phyloP scores from a whole-genome alignment of 306 rosid species.

The Malus sylvestris region DNA sequence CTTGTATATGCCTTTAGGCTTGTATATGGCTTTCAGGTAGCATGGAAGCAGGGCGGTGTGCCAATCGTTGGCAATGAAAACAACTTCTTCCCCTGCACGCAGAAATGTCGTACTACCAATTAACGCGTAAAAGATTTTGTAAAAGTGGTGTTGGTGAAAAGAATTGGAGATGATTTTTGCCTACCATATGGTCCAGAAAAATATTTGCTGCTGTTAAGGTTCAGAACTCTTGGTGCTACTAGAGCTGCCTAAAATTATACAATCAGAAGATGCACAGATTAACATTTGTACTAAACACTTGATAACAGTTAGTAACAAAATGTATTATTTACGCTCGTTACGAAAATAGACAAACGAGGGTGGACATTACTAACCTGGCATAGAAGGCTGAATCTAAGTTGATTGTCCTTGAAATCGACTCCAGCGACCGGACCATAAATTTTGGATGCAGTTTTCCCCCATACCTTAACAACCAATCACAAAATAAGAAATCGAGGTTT shows the following conservation, averaged over 20 bases:
- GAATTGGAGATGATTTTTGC: constrained; percentile 1
- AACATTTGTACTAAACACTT: neutral
- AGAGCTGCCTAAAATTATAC: constrained; percentile 53
- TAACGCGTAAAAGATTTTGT: neutral
- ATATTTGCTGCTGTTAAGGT: constrained; percentile 41
- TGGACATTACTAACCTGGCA: constrained; percentile 42
- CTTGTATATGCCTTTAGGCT: constrained; percentile 43
- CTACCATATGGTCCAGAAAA: constrained; percentile 77
- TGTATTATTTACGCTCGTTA: too few relatives aligned
- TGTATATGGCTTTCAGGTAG: constrained; percentile 57
- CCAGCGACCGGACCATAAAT: constrained; percentile 61
- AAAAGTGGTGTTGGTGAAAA: neutral
- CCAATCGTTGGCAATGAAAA: constrained; percentile 77
- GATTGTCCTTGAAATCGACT: constrained; percentile 60
- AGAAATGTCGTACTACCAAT: neutral
- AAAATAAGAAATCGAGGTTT: neutral
- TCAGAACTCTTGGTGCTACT: constrained; percentile 70
- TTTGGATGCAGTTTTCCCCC: constrained; percentile 73
- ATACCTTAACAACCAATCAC: constrained; percentile 43
- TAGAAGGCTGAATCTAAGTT: constrained; percentile 61
- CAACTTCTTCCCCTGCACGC: constrained; percentile 60
- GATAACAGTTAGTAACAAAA: neutral
- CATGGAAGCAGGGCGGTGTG: constrained; percentile 70
- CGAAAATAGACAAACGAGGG: too few relatives aligned
- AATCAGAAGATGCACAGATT: neutral